Evolutionary conservation across 805 yeast species (phyloP).

Genomic region (Teunomyces stri): DNA sequence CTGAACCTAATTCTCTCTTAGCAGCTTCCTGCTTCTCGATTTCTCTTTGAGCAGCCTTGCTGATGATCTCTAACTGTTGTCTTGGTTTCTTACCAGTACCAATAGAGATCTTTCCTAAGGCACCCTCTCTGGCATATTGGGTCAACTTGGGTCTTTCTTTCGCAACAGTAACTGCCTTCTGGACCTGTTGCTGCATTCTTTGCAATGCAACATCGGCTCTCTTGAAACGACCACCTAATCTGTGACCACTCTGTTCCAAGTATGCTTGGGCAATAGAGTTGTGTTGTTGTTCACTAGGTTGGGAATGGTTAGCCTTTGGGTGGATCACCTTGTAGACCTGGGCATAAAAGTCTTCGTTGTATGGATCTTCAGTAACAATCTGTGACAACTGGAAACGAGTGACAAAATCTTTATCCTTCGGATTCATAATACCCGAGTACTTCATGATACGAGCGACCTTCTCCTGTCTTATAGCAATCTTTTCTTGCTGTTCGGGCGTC

Average conservation of each 20-base stretch:
- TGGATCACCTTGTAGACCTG: conserved; percentile 76
- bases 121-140: conserved; percentile 74
- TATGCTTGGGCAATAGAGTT: conserved; percentile 91
- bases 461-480: conserved; percentile 64
- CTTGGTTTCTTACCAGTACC: conserved; percentile 84
- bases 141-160: conserved; percentile 75
- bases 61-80: conserved; percentile 69
- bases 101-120: conserved; percentile 80
- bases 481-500: conserved; percentile 71
- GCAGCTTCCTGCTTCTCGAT: conserved; percentile 29
- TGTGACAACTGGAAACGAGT: conserved; percentile 93
- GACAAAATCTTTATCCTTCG: conserved; percentile 93
- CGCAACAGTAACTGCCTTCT: conserved; percentile 93
- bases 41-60: conserved; percentile 50
- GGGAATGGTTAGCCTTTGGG: conserved; percentile 51
- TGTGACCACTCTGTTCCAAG: conserved; percentile 85
- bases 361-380: conserved; percentile 95
- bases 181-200: conserved; percentile 98
- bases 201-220: conserved; percentile 88
- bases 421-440: conserved; percentile 93
- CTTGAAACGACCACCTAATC: conserved; percentile 80
- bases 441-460: conserved; percentile 73
- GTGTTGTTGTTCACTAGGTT: conserved; percentile 54
- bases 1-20: conserved; percentile 17
- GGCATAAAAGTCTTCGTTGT: conserved; percentile 92